Evolutionary conservation across 345 rosid genomes (phyloP), one percentile per base, ranked within the genome.

Genomic region (Linum lewisii): DNA sequence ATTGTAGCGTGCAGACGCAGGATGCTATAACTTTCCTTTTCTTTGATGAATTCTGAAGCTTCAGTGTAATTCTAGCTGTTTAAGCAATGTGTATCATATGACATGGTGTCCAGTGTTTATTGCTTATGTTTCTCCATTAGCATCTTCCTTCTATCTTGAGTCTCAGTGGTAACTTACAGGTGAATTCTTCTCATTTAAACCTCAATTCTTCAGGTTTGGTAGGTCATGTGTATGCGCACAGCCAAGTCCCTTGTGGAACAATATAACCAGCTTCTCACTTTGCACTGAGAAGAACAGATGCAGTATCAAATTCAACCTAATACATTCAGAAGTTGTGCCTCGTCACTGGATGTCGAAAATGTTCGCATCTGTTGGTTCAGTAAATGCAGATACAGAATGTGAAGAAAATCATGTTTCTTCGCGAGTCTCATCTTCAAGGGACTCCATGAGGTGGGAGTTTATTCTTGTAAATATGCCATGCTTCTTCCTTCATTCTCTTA

Each of bases 371-470:
- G 51, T 73, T 47, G 68, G 67, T 59, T 76, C 78, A 42, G 38
- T 71, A 62, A 72, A 73, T 52, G 54, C 79, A 1, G 50, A 57
- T 64, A 62, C 66, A 51, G 64, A 34, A 29, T 54, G 36, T 45
- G 62, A 38, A 42, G 69, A 70, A 61, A 57, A 59, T 51, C 57
- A 5, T 59, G 76, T 55, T 42, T 72, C 72, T 64, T 67, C 71
- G 29, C 72, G 73, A 36, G 69, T 69, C 64, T 77, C 83, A 49
- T 45, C 66, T 37, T 63, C 63, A 58, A 60, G 60, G 22, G 63
- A 77, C 67, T 63, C 67, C 63, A 61, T 58, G n/a, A 75, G 82
- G 91, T 89, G 62, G 53, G 68, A 42, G 47, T 42, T 42, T 42
- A 16, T 42, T 42, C 18, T 11, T 42, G 47, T 42, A 42, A 16